These are phyloP conservation scores for Starmerella gropengiesseri DNA, from an alignment of 805 yeast species.

Conservation along the genomic window DNA sequence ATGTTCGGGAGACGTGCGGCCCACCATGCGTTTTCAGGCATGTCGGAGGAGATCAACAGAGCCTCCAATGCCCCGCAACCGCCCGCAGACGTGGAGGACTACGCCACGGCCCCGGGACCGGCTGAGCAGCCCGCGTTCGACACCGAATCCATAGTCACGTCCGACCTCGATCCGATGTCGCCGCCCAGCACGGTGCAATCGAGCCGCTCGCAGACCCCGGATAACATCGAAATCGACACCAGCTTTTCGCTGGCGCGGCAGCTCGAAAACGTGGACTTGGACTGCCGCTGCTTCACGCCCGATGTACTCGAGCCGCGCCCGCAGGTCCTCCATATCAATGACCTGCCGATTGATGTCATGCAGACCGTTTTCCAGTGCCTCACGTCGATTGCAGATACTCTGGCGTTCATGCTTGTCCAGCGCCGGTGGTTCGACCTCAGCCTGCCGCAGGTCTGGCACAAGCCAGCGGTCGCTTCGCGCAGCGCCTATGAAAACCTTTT, in stretches of 20 bases:
- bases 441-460: constrained; percentile 63
- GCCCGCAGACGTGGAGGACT: too few species aligned
- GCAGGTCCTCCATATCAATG: constrained; percentile 13
- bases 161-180: constrained; percentile 1
- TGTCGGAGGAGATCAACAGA: too few species aligned
- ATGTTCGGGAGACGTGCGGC: too few species aligned
- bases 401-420: constrained; percentile 51
- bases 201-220: constrained; percentile 10
- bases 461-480: constrained; percentile 31
- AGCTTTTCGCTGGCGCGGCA: background rate
- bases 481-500: background rate
- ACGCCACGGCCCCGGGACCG: too few species aligned
- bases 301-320: background rate
- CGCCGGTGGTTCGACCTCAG: constrained; percentile 75
- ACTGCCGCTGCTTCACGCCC: background rate
- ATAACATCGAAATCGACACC: constrained; percentile 1
- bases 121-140: too few species aligned
- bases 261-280: background rate
- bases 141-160: background rate
- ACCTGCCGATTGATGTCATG: constrained; percentile 39
- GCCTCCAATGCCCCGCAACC: too few species aligned
- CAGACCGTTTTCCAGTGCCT: constrained; percentile 21
- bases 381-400: constrained; percentile 21
- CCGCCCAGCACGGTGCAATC: constrained; percentile 8
- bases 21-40: too few species aligned